Conservation (phyloP, 352 stramenopile species). For the Achlya hypogyna region DNA sequence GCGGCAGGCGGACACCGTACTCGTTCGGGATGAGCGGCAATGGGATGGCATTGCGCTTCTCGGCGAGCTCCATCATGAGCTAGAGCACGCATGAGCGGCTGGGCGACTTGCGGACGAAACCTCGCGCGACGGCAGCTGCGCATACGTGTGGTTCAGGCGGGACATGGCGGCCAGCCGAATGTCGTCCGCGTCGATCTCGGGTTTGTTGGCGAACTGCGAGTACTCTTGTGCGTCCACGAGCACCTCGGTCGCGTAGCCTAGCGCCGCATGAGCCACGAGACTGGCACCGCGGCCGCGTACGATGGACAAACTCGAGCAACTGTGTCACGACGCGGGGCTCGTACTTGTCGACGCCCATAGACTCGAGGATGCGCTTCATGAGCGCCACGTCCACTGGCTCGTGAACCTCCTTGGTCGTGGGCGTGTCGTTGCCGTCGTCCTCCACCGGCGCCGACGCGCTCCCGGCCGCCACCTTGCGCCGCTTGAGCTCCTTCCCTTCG, state of each 20-base stretch:
- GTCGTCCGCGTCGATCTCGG: constrained; percentile 63
- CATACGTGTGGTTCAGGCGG: constrained; percentile 70
- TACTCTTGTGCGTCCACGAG: constrained; percentile 81
- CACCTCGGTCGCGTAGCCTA: constrained; percentile 75
- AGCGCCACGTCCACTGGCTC: constrained; percentile 54
- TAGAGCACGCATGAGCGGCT: constrained; percentile 18
- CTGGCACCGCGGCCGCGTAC: constrained; percentile 28
- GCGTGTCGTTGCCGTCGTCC: constrained; percentile 1
- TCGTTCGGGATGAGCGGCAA: constrained; percentile 72
- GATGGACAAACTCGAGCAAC: constrained; percentile 77
- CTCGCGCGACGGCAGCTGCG: constrained; percentile 60
- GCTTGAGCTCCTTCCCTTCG: constrained; percentile 15
- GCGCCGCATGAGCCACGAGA: not conserved
- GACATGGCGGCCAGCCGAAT: constrained; percentile 67
- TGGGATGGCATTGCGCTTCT: constrained; percentile 73
- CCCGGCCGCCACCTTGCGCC: not conserved
- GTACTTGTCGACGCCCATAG: constrained; percentile 71
- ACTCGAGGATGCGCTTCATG: constrained; percentile 52
- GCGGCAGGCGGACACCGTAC: constrained; percentile 70
- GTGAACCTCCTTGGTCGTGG: constrained; percentile 17
- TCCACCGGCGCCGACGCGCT: not conserved
- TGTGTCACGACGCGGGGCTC: constrained; percentile 72
- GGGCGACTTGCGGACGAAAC: constrained; percentile 23
- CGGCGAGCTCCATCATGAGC: constrained; percentile 79
- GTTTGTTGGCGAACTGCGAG: constrained; percentile 64